A percentile compares a stretch with the other conserved stretches of the same genome.
Evolutionary conservation across 1,284 basidiomycete genomes (phyloP).

Genomic region (Boletellus deceptivus): DNA sequence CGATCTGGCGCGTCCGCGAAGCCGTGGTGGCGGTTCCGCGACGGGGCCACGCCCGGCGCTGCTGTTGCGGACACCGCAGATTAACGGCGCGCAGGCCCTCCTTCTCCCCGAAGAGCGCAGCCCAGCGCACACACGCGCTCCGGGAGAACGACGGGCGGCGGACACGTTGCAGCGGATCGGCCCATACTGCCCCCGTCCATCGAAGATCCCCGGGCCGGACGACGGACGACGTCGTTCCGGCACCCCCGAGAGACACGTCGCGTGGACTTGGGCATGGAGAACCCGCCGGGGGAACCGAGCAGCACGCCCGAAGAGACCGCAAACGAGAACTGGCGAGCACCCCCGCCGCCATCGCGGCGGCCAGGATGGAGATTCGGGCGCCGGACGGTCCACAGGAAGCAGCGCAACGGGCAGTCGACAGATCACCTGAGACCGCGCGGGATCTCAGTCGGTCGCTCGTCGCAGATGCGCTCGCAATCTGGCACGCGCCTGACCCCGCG

Average conservation of each 20-base stretch:
- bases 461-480: conserved; percentile 4
- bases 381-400: conserved; percentile 3
- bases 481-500: not conserved
- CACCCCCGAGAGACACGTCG: no score
- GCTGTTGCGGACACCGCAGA: conserved; percentile 24
- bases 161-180: no score
- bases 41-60: conserved; percentile 24
- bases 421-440: conserved; percentile 19
- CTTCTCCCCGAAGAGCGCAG: conserved; percentile 3
- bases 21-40: conserved; percentile 32
- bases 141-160: no score
- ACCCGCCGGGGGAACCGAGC: conserved; percentile 19
- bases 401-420: conserved; percentile 1
- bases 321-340: conserved; percentile 14
- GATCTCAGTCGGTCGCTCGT: conserved; percentile 15
- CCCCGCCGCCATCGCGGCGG: conserved; percentile 31
- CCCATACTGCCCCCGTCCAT: no score
- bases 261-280: not conserved
- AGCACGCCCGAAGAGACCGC: conserved; percentile 23
- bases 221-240: no score
- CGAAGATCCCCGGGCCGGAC: no score
- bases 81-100: conserved; percentile 20
- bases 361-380: conserved; percentile 23
- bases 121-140: no score
- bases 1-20: conserved; percentile 30